phyloP scores from a whole-genome alignment of 2,329 filamentous ascomycete genomes.

The Colletotrichum liaoningense region DNA sequence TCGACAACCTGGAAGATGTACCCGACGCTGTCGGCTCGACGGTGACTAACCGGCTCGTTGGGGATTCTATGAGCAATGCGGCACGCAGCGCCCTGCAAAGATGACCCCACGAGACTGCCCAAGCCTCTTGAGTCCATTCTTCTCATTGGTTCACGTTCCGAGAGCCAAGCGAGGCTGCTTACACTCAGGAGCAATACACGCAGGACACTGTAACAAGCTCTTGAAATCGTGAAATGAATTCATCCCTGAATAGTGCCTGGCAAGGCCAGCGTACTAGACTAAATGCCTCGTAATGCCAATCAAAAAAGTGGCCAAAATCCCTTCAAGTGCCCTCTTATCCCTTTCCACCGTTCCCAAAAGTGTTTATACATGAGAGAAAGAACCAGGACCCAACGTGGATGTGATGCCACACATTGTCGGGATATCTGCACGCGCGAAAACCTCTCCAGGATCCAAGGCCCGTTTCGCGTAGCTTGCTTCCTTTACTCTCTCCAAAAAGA shows the following conservation, averaged over 20 bases:
- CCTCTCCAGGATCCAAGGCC: slow-evolving; percentile 12
- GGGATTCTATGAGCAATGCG: background rate
- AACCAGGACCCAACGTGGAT: background rate
- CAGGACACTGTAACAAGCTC: background rate
- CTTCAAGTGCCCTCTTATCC: background rate
- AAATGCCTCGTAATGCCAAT: slow-evolving; percentile 22
- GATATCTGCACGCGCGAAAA: background rate
- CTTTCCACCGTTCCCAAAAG: background rate
- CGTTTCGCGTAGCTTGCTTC: slow-evolving; percentile 3
- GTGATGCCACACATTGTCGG: background rate
- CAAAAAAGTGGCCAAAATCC: background rate
- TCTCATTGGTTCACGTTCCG: background rate
- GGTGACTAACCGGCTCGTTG: too few relatives aligned
- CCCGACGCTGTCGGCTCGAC: too few relatives aligned
- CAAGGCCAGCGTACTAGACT: background rate
- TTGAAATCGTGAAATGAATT: background rate
- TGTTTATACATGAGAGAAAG: slow-evolving; percentile 17
- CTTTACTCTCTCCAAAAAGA: background rate
- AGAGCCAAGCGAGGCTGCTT: background rate
- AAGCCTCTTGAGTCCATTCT: background rate
- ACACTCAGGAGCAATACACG: too few relatives aligned
- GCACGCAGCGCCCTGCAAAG: too few relatives aligned
- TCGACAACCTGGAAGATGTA: background rate
- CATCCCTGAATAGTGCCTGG: background rate
- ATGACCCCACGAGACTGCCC: background rate